Evolutionary conservation across 2,329 filamentous ascomycete genomes (phyloP).

Genomic region (Neurospora sp.): DNA sequence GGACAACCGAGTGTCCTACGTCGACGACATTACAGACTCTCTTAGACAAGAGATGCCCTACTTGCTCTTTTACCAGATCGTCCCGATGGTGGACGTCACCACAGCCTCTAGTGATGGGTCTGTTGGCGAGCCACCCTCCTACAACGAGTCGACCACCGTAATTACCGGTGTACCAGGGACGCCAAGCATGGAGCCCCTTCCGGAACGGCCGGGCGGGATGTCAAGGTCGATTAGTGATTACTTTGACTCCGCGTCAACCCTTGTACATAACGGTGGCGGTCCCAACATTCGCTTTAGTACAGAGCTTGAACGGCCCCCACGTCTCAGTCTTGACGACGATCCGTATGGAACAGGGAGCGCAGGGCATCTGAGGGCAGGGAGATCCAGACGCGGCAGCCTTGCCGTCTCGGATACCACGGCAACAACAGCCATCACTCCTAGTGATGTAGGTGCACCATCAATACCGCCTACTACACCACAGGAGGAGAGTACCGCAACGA

Average conservation of each 20-base stretch:
- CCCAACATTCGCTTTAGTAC: conserved; percentile 45
- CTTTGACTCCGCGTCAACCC: conserved; percentile 31
- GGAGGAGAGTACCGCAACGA: conserved; percentile 44
- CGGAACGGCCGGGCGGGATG: conserved; percentile 15
- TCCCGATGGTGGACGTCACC: conserved; percentile 67
- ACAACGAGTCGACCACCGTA: conserved; percentile 40
- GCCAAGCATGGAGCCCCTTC: conserved; percentile 19
- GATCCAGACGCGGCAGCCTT: conserved; percentile 38
- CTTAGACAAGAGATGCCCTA: conserved; percentile 86
- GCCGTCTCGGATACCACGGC: conserved; percentile 33
- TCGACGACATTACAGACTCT: conserved; percentile 68
- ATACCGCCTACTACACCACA: conserved; percentile 31
- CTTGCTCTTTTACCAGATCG: conserved; percentile 87
- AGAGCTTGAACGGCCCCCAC: conserved; percentile 39
- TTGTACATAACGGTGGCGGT: conserved; percentile 24
- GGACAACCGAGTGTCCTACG: conserved; percentile 57
- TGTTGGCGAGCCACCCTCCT: conserved; percentile 46
- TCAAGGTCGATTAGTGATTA: conserved; percentile 32
- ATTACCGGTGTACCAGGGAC: conserved; percentile 23
- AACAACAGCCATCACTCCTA: conserved; percentile 28
- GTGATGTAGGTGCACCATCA: conserved; percentile 22
- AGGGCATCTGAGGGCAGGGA: background rate
- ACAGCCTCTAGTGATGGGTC: conserved; percentile 36
- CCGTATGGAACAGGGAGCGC: conserved; percentile 16
- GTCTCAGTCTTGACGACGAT: conserved; percentile 37